Base-by-base conservation (phyloP, 371 early-diverging fungal genomes). In the Syncephalastrum racemosum region DNA sequence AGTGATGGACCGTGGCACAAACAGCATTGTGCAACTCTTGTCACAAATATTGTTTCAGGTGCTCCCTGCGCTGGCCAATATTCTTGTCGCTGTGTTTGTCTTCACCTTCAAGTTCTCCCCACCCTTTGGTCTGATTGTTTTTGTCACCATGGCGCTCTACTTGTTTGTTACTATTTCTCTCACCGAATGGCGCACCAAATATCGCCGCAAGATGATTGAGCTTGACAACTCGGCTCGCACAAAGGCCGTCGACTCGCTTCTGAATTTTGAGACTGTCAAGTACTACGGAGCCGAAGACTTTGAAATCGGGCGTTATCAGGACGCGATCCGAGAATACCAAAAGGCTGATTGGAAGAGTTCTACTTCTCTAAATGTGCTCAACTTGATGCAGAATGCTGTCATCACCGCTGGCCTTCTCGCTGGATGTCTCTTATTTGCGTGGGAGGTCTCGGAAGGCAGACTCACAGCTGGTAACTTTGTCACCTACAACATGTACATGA, bases 221-320 rank as follows among this genome's bases (percentile, higher is more conserved):
- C 60, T 88, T 54, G 93, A 91, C 64, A 90, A 90, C 60, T 82
- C 77, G 55, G 83, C 87, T 50, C 83, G 86, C 56, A 81, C 88
- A 6, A 87, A 84, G 25, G 89, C 88, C 4, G 97, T 96, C 3
- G 98, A 98, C 66, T 94, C 96, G 6, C 71, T 98, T 36, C 75
- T 96, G 23, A 97, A 96, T 72, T 95, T 94, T 72, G 98, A 97
- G 63, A 96, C 98, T 1, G 96, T 97, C 57, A 96, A 98, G 70
- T 88, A 88, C 58, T 92, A 89, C 75, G 86, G 83, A 43, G 86
- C 86, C 5, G 89, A 92, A 67, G 64, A 72, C 4, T 94, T 82
- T 68, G 98, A 97, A 70, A 82, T 90, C 20, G 68, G 75, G 16
- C 78, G 89, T 22, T 98, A 92, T 64, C 69, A 81, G 14, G 73